Percentiles rank a stretch among this genome's conserved stretches.
These are phyloP conservation scores for Leptographium radiaticola DNA, from an alignment of 2,329 filamentous ascomycete species.

Conservation along the genomic window DNA sequence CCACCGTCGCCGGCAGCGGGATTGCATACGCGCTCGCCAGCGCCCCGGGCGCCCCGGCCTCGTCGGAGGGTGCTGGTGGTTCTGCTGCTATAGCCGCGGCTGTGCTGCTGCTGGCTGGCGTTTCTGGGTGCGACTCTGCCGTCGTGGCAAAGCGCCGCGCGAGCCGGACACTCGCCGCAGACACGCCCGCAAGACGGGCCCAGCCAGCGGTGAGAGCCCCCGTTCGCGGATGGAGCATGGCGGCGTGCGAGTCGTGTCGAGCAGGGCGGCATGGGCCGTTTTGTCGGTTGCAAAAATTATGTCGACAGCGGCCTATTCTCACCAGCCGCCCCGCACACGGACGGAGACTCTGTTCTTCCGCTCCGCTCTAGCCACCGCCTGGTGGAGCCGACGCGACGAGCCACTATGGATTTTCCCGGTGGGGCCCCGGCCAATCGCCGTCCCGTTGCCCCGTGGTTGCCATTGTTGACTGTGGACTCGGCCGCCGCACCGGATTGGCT, in stretches of 20 bases:
- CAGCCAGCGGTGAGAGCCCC: conserved; percentile 27
- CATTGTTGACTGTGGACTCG: conserved; percentile 31
- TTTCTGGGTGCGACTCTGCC: neutral
- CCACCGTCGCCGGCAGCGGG: neutral
- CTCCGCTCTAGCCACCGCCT: neutral
- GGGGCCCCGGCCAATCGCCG: conserved; percentile 27
- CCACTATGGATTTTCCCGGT: conserved; percentile 8
- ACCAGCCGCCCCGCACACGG: neutral
- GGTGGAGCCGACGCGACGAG: conserved; percentile 10
- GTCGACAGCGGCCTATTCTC: neutral
- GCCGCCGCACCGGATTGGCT: conserved; percentile 4
- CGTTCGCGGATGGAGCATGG: conserved; percentile 56
- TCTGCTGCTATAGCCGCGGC: neutral
- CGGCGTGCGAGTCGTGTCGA: conserved; percentile 4
- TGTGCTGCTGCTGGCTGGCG: neutral
- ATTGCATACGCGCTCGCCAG: neutral
- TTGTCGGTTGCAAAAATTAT: neutral
- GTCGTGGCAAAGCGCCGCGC: conserved; percentile 13
- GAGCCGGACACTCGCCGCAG: conserved; percentile 1
- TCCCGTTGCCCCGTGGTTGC: conserved; percentile 44
- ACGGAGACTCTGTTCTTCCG: neutral
- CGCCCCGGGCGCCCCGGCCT: neutral
- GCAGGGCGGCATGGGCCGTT: neutral
- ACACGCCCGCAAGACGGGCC: conserved; percentile 10
- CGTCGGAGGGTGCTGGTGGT: neutral